Base-by-base conservation (phyloP, 106 monocot species). In the Cymbidium sinense region DNA sequence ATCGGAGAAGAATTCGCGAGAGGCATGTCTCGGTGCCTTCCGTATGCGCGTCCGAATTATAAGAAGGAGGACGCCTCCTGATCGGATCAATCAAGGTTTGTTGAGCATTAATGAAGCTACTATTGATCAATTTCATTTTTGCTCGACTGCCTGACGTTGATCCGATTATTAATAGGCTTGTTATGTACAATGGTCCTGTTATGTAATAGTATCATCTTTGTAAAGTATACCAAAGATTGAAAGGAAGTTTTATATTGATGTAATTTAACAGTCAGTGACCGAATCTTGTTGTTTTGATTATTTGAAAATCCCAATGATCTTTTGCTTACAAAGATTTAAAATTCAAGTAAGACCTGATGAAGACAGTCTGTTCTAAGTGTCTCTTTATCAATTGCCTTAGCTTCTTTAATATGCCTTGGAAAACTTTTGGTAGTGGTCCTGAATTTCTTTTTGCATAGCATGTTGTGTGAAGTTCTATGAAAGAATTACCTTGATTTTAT, bases 71-170 rank as follows among this genome's bases (percentile, higher is more conserved):
- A 44, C 28, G 74, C 1, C 74, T 74, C 25, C 12, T 23, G 41
- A 44, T 74, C 74, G 44, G 74, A 74, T 74, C 74, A 74, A 74
- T 74, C 25, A 74, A 74, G 74, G 74, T 74, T 74, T 74, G 74
- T 44, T 74, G 74, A 74, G 74, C 74, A 74, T 74, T 28, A 47
- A 74, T 74, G 74, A 44, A n/a, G 44, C 74, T 43, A 35, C 44
- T 41, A 74, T 74, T 74, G 74, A 74, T 74, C 47, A 37, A 44
- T 43, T 74, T 43, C 43, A 43, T 43, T 44, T 11, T 19, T 74
- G 74, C 74, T 74, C 74, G 74, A 74, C 74, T 44, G 41, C 41
- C 74, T 27, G 41, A 20, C 27, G 43, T 74, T 74, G 74, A 47
- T 74, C 74, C 74, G 74, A 44, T 71, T 71, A 37, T 71, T 71